These are phyloP conservation scores for Globisporangium perplexum DNA, from an alignment of 352 stramenopile genomes.

Conservation along the genomic window DNA sequence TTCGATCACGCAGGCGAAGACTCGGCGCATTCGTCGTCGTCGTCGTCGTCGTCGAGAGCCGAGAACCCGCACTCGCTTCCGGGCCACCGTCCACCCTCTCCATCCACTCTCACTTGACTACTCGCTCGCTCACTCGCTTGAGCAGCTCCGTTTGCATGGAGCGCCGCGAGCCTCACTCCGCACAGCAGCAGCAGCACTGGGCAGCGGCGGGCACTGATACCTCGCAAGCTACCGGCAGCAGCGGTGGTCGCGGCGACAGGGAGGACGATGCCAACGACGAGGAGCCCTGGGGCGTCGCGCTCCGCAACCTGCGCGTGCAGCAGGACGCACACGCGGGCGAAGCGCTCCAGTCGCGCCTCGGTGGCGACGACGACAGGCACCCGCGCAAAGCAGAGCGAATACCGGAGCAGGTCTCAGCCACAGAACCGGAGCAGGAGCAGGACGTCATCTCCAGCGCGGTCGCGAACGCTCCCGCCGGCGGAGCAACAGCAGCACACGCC, in stretches of 20 bases:
- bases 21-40: background rate
- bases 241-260: background rate
- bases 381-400: background rate
- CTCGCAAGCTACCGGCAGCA: background rate
- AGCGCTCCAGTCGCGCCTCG: background rate
- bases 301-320: slow-evolving; percentile 32
- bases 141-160: background rate
- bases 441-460: background rate
- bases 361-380: background rate
- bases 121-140: background rate
- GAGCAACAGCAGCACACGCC: slow-evolving; percentile 6
- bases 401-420: background rate
- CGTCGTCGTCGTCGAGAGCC: background rate
- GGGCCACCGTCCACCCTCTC: background rate
- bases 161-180: slow-evolving; percentile 1
- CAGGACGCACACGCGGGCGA: slow-evolving; percentile 1
- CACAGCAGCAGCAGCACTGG: slow-evolving; percentile 3
- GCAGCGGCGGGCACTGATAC: background rate
- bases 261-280: slow-evolving; percentile 11
- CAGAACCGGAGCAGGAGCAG: slow-evolving; percentile 13
- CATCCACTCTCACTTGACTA: background rate
- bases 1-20: background rate
- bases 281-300: slow-evolving; percentile 29
- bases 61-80: background rate
- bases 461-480: no score